These are phyloP conservation scores for Phytopythium delawarense DNA, from an alignment of 352 stramenopile species.

Conservation along the genomic window DNA sequence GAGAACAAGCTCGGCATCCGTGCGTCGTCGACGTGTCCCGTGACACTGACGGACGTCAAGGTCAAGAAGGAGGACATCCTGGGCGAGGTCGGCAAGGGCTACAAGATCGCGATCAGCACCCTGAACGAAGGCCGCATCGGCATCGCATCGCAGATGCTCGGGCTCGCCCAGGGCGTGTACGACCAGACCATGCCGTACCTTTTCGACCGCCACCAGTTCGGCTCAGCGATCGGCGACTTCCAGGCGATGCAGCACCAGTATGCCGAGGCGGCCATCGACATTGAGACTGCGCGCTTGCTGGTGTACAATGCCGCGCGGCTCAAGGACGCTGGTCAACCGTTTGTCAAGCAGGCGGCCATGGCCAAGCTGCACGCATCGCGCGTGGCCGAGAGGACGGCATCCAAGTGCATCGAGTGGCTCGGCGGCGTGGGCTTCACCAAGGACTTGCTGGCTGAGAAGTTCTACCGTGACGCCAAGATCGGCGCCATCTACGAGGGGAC, in stretches of 20 bases:
- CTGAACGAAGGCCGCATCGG: constrained; percentile 95
- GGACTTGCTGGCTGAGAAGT: constrained; percentile 94
- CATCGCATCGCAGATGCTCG: constrained; percentile 97
- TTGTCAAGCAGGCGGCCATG: constrained; percentile 97
- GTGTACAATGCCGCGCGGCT: constrained; percentile 94
- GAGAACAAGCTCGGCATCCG: constrained; percentile 97
- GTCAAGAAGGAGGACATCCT: constrained; percentile 93
- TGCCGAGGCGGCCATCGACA: constrained; percentile 92
- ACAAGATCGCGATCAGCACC: constrained; percentile 98
- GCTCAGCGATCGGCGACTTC: constrained; percentile 92
- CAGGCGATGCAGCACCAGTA: constrained; percentile 97
- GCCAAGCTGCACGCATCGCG: constrained; percentile 94
- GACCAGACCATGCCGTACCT: constrained; percentile 96
- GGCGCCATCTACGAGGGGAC: constrained; percentile 97
- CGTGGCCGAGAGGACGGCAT: constrained; percentile 94
- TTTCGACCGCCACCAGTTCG: constrained; percentile 95
- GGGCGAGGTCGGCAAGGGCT: constrained; percentile 91
- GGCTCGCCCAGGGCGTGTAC: constrained; percentile 94
- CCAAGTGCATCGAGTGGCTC: constrained; percentile 95
- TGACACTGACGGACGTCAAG: constrained; percentile 94
- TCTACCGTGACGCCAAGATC: constrained; percentile 97
- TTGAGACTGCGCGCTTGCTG: constrained; percentile 91
- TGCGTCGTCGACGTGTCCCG: constrained; percentile 93
- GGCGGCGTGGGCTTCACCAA: constrained; percentile 96
- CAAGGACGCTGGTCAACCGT: constrained; percentile 93